Evolutionary conservation across 2,329 filamentous ascomycete genomes (phyloP), one percentile per base, ranked within the genome.

Genomic region (Botrytis galanthina): DNA sequence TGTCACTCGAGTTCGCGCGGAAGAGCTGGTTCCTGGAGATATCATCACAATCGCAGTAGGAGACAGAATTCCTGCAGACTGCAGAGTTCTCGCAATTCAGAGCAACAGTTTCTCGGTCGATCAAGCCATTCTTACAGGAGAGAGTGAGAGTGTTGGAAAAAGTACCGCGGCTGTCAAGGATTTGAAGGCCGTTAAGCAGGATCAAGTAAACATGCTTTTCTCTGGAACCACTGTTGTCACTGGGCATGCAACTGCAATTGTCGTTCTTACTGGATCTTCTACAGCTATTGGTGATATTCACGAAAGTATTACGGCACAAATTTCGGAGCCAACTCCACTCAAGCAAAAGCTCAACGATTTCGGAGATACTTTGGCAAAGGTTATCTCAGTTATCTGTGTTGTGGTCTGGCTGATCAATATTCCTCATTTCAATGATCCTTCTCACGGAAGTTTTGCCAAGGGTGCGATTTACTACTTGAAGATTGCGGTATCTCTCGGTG

Each of bases 261-360:
- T 99, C 39, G 95, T 94, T 75, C 84, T 97, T 81, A 99, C 96
- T 29, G 96, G 96, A 77, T 88, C 91, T 66, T 93, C 90, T 80
- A 99, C 96, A 39, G 96, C 96, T 54, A 99, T 99, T 83, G 96
- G 96, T 79, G 96, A 98, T 82, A 99, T 99, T 77, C 96, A 99
- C 82, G 96, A 98, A 84, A 98, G 95, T 86, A 99, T 99, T 81
- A 95, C 94, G 10, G 92, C 95, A 54, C 97, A 99, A 83, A 99
- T 99, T 80, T 98, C 95, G 35, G 95, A 97, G 82, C 96, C 96
- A 0, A 99, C 96, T 0, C 96, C 96, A 22, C 84, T 99, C 78
- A 99, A 99, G 87, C 94, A 99, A 87, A 99, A 99, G 86, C 88
- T 99, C 76, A 98, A 99, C 83, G 94, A 98, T 80, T 99, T 99